phyloP scores from a whole-genome alignment of 2,329 filamentous ascomycete genomes.

The Diaporthe ilicicola region DNA sequence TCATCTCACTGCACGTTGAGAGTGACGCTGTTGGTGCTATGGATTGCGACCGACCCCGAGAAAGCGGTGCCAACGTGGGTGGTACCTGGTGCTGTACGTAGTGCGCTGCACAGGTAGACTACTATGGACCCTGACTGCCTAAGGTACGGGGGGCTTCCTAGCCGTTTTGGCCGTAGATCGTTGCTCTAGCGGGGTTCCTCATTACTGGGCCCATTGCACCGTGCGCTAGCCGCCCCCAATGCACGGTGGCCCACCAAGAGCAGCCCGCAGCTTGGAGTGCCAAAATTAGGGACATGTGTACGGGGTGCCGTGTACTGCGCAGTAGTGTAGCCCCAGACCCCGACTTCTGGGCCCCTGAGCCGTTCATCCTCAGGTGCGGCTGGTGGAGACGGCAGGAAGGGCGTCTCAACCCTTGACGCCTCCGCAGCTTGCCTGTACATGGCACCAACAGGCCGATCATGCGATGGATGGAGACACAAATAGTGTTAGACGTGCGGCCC shows the following conservation, averaged over 20 bases:
- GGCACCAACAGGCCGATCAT: conserved; percentile 7
- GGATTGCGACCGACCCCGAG: conserved; percentile 24
- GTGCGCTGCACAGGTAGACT: neutral
- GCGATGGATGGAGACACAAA: conserved; percentile 27
- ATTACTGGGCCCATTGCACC: conserved; percentile 14
- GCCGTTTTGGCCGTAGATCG: conserved; percentile 23
- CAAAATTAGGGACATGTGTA: conserved; percentile 2
- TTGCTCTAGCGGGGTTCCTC: conserved; percentile 24
- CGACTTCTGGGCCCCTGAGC: conserved; percentile 10
- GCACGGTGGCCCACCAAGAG: conserved; percentile 13
- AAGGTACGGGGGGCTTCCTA: conserved; percentile 1
- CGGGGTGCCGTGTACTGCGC: conserved; percentile 3
- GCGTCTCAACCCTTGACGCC: neutral
- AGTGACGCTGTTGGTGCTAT: conserved; percentile 25
- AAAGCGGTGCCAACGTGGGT: conserved; percentile 8
- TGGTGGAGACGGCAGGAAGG: neutral
- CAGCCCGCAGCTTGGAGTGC: conserved; percentile 13
- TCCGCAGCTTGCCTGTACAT: conserved; percentile 9
- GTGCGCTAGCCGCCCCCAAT: neutral
- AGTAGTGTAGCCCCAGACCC: conserved; percentile 14
- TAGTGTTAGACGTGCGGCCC: conserved; percentile 9
- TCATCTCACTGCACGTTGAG: conserved; percentile 11
- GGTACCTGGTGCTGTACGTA: neutral
- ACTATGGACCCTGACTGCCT: conserved; percentile 18
- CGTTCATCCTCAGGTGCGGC: neutral